phyloP scores from a whole-genome alignment of 768 basidiomycete genomes.

The Rhizopogon roseolus region DNA sequence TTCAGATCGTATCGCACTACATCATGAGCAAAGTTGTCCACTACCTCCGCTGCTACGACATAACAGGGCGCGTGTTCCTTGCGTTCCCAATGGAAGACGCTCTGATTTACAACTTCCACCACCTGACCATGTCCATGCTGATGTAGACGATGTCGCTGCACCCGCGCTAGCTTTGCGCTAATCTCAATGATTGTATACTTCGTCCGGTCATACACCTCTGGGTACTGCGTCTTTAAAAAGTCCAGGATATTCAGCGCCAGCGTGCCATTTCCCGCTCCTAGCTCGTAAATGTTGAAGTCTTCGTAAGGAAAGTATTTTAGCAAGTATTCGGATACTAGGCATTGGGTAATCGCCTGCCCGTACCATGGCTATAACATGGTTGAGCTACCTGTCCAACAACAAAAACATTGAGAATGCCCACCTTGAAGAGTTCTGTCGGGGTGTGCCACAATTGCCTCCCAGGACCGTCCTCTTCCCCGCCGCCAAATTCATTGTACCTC shows the following conservation, averaged over 20 bases:
- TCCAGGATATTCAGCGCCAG: slow-evolving; percentile 86
- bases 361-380: slow-evolving; percentile 74
- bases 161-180: slow-evolving; percentile 66
- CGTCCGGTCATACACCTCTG: slow-evolving; percentile 91
- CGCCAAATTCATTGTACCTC: slow-evolving; percentile 70
- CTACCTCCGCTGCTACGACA: slow-evolving; percentile 92
- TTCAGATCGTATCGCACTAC: slow-evolving; percentile 84
- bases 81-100: slow-evolving; percentile 81
- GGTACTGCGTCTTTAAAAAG: slow-evolving; percentile 70
- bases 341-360: slow-evolving; percentile 84
- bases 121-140: slow-evolving; percentile 34
- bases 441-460: slow-evolving; percentile 98
- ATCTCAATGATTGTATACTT: slow-evolving; percentile 96
- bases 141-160: slow-evolving; percentile 66
- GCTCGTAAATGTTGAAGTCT: slow-evolving; percentile 94
- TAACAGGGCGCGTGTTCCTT: slow-evolving; percentile 83
- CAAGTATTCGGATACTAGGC: slow-evolving; percentile 87
- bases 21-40: slow-evolving; percentile 98
- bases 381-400: slow-evolving; percentile 4
- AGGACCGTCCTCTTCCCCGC: slow-evolving; percentile 56
- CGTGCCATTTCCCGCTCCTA: slow-evolving; percentile 97
- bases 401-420: slow-evolving; percentile 21
- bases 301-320: slow-evolving; percentile 95
- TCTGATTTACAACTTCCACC: slow-evolving; percentile 66
- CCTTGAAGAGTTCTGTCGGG: slow-evolving; percentile 96